Conservation (phyloP, 805 yeast genomes). For the Yarrowia alimentaria region DNA sequence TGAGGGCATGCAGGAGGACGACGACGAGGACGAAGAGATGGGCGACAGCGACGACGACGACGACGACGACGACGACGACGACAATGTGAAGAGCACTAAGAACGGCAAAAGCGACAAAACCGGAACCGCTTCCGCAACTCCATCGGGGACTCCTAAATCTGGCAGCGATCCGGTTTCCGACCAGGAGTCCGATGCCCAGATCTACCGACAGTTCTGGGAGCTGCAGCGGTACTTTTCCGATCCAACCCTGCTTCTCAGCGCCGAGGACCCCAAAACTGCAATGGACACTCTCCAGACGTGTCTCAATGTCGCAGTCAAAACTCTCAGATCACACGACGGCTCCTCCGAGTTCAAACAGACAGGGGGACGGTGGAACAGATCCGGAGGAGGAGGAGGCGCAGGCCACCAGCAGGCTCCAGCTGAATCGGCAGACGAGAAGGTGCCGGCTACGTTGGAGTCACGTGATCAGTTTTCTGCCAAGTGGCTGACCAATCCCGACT, state of each 20-base stretch:
- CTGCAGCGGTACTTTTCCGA: conserved; percentile 37
- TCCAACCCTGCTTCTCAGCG: conserved; percentile 33
- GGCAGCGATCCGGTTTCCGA: neutral
- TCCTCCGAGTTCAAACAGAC: neutral
- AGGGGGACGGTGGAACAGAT: neutral
- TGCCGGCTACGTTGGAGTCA: neutral
- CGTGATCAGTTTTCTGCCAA: conserved; percentile 34
- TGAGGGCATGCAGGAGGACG: conserved; percentile 28
- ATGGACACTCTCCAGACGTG: conserved; percentile 8
- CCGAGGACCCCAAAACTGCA: conserved; percentile 21
- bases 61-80: conserved; percentile 27
- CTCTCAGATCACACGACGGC: conserved; percentile 29
- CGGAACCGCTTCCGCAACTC: conserved; percentile 28
- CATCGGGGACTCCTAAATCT: neutral
- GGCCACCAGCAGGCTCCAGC: neutral
- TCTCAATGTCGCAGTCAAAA: conserved; percentile 31
- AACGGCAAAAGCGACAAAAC: conserved; percentile 2
- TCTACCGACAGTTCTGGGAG: conserved; percentile 38
- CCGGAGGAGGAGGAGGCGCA: conserved; percentile 1
- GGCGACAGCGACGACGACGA: conserved; percentile 24
- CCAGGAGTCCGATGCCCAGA: neutral
- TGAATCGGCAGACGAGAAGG: neutral
- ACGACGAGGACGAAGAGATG: conserved; percentile 25
- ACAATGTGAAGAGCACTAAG: neutral
- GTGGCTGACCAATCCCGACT: conserved; percentile 40